phyloP scores from a whole-genome alignment of 305 asterid species.

The Coffea humblotiana region DNA sequence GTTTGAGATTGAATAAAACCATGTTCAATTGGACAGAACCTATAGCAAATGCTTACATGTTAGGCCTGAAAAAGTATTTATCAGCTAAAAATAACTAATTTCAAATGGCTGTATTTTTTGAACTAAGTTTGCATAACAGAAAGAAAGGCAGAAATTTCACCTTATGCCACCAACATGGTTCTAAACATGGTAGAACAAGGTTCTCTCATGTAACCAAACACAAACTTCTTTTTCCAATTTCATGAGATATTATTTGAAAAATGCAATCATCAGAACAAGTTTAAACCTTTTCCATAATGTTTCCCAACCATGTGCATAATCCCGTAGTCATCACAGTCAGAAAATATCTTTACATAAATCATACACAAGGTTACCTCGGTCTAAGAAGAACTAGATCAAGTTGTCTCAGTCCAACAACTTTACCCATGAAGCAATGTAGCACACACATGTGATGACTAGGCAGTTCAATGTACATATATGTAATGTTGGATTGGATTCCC shows the following conservation, averaged over 20 bases:
- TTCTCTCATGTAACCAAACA: background rate
- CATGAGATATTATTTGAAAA: background rate
- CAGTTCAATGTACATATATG: background rate
- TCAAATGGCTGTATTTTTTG: background rate
- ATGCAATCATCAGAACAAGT: constrained; percentile 2
- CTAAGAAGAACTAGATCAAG: background rate
- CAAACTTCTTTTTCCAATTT: background rate
- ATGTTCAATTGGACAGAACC: background rate
- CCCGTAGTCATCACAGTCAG: background rate
- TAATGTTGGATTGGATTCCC: background rate
- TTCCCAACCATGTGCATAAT: background rate
- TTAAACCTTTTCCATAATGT: background rate
- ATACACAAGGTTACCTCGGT: background rate
- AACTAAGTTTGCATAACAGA: background rate
- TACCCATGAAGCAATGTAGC: background rate
- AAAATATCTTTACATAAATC: background rate
- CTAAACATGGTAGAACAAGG: background rate
- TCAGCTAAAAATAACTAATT: background rate
- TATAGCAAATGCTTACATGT: background rate
- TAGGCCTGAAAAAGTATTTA: background rate
- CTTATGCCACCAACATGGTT: background rate
- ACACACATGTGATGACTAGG: background rate
- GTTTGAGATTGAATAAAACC: background rate
- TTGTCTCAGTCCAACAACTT: background rate
- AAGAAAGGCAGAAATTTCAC: background rate